Evolutionary conservation across 768 basidiomycete genomes (phyloP).

Genomic region (Lactifluus hygrophoroides): DNA sequence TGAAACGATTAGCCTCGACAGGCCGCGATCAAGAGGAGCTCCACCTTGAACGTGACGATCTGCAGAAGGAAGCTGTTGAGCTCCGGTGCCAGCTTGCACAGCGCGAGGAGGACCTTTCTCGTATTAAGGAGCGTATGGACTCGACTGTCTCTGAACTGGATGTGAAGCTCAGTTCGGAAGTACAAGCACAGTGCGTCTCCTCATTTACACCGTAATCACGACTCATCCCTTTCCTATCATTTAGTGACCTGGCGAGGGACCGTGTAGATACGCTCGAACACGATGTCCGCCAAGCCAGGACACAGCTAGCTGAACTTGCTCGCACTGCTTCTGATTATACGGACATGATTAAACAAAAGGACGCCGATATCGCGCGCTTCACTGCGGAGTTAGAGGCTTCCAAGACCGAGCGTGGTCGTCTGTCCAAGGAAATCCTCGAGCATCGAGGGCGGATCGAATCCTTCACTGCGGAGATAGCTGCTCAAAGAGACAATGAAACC

Average conservation of each 20-base stretch:
- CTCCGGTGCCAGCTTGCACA: conserved; percentile 57
- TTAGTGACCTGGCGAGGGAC: conserved; percentile 56
- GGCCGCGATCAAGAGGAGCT: conserved; percentile 40
- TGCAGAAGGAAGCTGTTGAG: conserved; percentile 60
- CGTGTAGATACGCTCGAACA: conserved; percentile 56
- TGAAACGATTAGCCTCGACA: conserved; percentile 36
- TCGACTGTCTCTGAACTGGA: conserved; percentile 56
- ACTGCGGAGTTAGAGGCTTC: conserved; percentile 44
- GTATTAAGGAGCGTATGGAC: conserved; percentile 72
- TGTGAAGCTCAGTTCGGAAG: conserved; percentile 57
- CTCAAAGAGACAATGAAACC: conserved; percentile 49
- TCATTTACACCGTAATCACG: not conserved
- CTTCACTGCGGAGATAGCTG: conserved; percentile 51
- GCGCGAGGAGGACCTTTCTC: conserved; percentile 70
- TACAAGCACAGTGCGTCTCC: conserved; percentile 48
- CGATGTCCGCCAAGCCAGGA: conserved; percentile 61
- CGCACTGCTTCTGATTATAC: conserved; percentile 72
- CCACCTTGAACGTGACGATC: conserved; percentile 41
- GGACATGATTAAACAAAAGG: conserved; percentile 65
- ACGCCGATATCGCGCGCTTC: conserved; percentile 55
- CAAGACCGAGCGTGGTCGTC: conserved; percentile 44
- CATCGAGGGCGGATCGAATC: conserved; percentile 63
- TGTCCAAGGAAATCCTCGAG: conserved; percentile 54
- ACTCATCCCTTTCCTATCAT: not conserved
- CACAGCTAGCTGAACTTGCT: conserved; percentile 70